Evolutionary conservation across 2,329 filamentous ascomycete species (phyloP), one percentile per base, ranked within the genome.

Genomic region (Nemania sp.): DNA sequence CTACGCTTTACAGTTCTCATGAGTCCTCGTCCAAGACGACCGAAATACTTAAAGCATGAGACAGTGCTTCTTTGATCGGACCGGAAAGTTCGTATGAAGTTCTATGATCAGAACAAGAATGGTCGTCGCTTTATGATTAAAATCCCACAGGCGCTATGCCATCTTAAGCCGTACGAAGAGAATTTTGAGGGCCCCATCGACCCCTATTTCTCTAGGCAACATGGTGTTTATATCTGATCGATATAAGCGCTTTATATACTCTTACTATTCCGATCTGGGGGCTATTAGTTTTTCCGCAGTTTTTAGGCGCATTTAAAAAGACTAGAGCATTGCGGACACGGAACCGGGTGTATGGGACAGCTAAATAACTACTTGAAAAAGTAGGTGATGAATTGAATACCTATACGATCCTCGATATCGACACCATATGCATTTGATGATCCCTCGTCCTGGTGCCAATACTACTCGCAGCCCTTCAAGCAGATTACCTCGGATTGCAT

Each of bases 341-440:
- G 38, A 27, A 35, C 24, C 15, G 13, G 35, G 29, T 22, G 24
- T 24, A 22, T 52, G 8, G 8, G 27, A 32, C 43, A 27, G 22
- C 35, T 66, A 58, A 20, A 62, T 58, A 38, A 49, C 5, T 7
- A 29, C 29, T 20, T 26, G n/a, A 3, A 27, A 38, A 49, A 41
- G 15, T 27, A 53, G 24, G 27, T 11, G 24, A 20, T 32, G 27
- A 56, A 57, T 38, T 2, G 29, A 45, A 18, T 32, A n/a, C n/a
- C n/a, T 22, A 10, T n/a, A 24, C 26, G 26, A 51, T 26, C 10
- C n/a, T 41, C 32, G 22, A 61, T 22, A 41, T 13, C 29, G n/a
- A 35, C 10, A 22, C 45, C 20, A 41, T 10, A 15, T 24, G 18
- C 18, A 24, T 27, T 2, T 5, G 11, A 2, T 10, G 22, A 11